A percentile compares a stretch with the other conserved stretches of the same genome.
Conservation (phyloP, 1,284 basidiomycete species). For the Anthracocystis setariae region DNA sequence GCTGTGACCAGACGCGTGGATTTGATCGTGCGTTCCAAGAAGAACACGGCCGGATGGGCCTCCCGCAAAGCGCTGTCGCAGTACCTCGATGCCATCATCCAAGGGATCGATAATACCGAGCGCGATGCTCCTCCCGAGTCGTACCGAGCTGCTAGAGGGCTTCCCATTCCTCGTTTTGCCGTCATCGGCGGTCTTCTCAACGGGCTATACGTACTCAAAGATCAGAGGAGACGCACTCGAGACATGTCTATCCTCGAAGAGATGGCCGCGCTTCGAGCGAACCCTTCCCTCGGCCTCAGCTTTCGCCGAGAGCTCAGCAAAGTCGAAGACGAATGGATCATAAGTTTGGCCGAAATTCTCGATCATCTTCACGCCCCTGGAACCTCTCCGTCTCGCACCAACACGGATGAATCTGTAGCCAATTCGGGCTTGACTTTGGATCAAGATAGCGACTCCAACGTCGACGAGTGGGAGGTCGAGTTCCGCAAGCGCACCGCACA, state of each 20-base stretch:
- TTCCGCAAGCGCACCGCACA: constrained; percentile 48
- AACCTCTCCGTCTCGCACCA: neutral
- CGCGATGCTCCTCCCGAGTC: constrained; percentile 26
- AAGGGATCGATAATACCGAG: constrained; percentile 35
- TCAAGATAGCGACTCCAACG: constrained; percentile 3
- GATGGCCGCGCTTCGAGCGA: constrained; percentile 39
- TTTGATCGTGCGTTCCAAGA: constrained; percentile 44
- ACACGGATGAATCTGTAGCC: neutral
- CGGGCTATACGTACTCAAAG: constrained; percentile 54
- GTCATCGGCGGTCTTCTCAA: constrained; percentile 59
- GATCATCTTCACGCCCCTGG: constrained; percentile 36
- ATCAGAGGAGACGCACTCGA: constrained; percentile 34
- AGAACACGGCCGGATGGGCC: constrained; percentile 42
- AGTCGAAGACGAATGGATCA: constrained; percentile 57
- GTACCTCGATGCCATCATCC: constrained; percentile 50
- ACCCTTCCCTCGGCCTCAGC: constrained; percentile 46
- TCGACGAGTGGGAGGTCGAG: constrained; percentile 56
- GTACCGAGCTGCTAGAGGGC: constrained; percentile 29
- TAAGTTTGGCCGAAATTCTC: constrained; percentile 53
- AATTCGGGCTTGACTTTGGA: neutral
- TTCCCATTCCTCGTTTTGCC: constrained; percentile 55
- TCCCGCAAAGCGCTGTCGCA: constrained; percentile 46
- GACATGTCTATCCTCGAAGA: constrained; percentile 50
- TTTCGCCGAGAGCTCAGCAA: constrained; percentile 28
- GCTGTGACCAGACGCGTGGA: constrained; percentile 54